Evolutionary conservation across 495 filamentous ascomycete genomes (phyloP), one percentile per base, ranked within the genome.

Genomic region (Evernia prunastri): DNA sequence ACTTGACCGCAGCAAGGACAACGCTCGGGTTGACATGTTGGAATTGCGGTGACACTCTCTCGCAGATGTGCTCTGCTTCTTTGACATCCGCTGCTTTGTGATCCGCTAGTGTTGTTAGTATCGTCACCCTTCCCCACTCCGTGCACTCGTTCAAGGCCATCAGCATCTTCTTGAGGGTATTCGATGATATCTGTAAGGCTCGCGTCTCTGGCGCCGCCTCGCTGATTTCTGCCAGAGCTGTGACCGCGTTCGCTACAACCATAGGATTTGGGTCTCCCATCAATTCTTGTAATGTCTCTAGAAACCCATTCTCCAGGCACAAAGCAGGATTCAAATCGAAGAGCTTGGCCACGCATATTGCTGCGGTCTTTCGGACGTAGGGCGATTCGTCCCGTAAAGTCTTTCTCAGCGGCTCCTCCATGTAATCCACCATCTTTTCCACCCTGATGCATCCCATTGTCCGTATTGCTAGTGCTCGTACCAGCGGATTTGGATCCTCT

Each of bases 381-480:
- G 94, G 94, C 58, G 92, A 97, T 76, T 98, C 95, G 75, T 98
- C 94, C 71, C 89, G 87, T 67, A 99, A 81, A 23, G 94, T 99
- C 76, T 99, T 99, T 67, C 94, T 85, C 59, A 99, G 79, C 29
- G 94, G 94, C 73, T 97, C 94, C 76, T 99, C 94, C 94, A 97
- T 97, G 74, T 99, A 99, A 72, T 99, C 95, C 66, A 97, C 90
- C 88, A 99, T 99, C 77, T 99, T 99, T 66, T 97, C 94, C 65
- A 99, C 94, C 49, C 94, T 83, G 65, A 99, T 97, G 75, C 94
- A 97, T 33, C 94, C 94, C 94, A 99, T 99, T n/a, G 94, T 99
- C 47, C 94, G 84, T 72, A 99, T 96, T 53, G 94, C 94, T 18
- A 99, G 81, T 23, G 94, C 94, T 75, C 95, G 82, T 68, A 99